Conservation (phyloP, 129 eudicot genomes). For the Flaveria brownii region DNA sequence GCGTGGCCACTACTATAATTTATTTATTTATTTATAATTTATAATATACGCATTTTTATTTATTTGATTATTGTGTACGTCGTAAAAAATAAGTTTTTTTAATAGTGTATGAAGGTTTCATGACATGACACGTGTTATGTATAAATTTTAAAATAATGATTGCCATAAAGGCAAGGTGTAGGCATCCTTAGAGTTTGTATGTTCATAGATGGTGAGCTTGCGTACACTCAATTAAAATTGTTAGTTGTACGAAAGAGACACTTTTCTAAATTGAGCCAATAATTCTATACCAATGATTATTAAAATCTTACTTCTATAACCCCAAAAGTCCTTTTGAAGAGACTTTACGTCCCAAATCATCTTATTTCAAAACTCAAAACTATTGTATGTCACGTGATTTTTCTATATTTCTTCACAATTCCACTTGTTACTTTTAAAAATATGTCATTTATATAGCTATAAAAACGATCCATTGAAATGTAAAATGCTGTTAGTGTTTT, state of each 20-base stretch:
- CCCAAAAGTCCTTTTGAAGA: background rate
- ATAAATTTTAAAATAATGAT: background rate
- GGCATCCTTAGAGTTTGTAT: background rate
- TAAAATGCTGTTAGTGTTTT: background rate
- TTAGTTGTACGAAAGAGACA: constrained; percentile 17
- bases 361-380: background rate
- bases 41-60: background rate
- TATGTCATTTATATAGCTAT: background rate
- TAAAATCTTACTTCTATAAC: background rate
- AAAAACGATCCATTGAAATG: constrained; percentile 2
- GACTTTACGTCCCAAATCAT: constrained; percentile 10
- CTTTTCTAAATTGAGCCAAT: constrained; percentile 9
- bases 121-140: too few species aligned
- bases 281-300: constrained; percentile 7
- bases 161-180: constrained; percentile 15
- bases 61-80: too few species aligned
- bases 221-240: constrained; percentile 32
- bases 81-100: too few species aligned
- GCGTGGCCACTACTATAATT: background rate
- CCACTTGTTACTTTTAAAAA: constrained; percentile 5
- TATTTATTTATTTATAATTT: background rate
- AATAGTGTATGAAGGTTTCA: too few species aligned
- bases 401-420: background rate
- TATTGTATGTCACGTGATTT: background rate
- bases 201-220: constrained; percentile 17